These are phyloP conservation scores for Trapa bicornis DNA, from an alignment of 345 rosid species.

Conservation along the genomic window DNA sequence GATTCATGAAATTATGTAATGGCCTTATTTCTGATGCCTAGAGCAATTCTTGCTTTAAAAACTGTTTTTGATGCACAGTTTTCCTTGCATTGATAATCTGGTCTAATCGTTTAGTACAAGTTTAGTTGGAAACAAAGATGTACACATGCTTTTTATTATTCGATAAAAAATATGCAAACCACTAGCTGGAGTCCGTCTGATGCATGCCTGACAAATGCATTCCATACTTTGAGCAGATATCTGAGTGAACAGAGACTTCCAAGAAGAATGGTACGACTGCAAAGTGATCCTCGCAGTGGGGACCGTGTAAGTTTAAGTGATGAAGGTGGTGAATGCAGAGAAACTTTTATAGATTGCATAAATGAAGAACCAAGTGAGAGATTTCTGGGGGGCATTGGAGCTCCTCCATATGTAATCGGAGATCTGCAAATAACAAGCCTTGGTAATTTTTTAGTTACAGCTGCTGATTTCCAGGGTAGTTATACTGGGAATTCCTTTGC, in stretches of 20 bases:
- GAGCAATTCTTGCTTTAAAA: neutral
- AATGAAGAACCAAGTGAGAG: slow-evolving; percentile 38
- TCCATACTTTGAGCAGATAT: slow-evolving; percentile 39
- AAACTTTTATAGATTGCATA: slow-evolving; percentile 35
- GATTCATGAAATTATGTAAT: neutral
- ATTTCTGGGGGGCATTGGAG: slow-evolving; percentile 30
- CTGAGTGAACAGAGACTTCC: slow-evolving; percentile 82
- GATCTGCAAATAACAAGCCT: slow-evolving; percentile 71
- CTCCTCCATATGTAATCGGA: slow-evolving; percentile 46
- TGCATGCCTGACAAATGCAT: neutral
- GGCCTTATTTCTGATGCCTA: neutral
- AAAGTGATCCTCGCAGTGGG: slow-evolving; percentile 28
- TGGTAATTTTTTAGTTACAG: slow-evolving; percentile 33
- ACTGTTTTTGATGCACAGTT: neutral
- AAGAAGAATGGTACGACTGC: slow-evolving; percentile 57
- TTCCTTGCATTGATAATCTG: neutral
- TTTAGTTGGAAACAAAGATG: neutral
- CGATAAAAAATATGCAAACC: too few species aligned
- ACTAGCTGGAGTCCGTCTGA: neutral
- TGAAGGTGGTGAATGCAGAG: slow-evolving; percentile 47
- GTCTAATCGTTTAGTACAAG: neutral
- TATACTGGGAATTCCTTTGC: neutral
- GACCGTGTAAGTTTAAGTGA: slow-evolving; percentile 34
- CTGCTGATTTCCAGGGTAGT: neutral
- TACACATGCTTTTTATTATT: neutral